A percentile compares a stretch with the other conserved stretches of the same genome.
These are phyloP conservation scores for Heliamphora pulchella DNA, from an alignment of 179 eudicot genomes.

Conservation along the genomic window DNA sequence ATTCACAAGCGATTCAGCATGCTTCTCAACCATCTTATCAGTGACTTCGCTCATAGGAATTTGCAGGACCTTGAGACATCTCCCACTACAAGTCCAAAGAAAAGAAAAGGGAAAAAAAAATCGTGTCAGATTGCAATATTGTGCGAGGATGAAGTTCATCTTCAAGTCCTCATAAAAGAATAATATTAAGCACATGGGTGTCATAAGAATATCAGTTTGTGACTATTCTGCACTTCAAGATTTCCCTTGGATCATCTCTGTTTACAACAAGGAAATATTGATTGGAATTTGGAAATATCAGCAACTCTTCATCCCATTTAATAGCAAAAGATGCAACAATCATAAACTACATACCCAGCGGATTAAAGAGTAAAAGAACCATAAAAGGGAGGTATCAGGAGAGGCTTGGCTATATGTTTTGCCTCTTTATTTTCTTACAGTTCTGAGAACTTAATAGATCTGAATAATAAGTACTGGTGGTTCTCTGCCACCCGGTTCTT, in stretches of 20 bases:
- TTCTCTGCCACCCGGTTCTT: neutral
- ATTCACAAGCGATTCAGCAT: conserved; percentile 19
- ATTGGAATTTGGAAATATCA: neutral
- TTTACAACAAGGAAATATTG: neutral
- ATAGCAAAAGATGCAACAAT: neutral
- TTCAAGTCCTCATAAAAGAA: neutral
- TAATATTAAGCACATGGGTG: neutral
- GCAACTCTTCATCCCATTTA: neutral
- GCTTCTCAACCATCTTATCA: conserved; percentile 22
- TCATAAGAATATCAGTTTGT: neutral
- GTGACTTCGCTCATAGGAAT: conserved; percentile 23
- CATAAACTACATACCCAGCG: neutral
- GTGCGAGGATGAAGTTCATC: neutral
- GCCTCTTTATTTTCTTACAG: neutral
- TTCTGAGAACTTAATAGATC: neutral
- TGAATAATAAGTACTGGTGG: neutral
- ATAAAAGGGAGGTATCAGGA: neutral
- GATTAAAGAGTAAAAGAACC: neutral
- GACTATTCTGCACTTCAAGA: neutral
- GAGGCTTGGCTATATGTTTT: neutral
- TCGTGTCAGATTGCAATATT: neutral
- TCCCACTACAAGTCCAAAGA: conserved; percentile 15
- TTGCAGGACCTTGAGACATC: conserved; percentile 22
- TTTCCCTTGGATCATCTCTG: neutral
- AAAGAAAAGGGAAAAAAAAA: neutral